Percentiles rank a stretch among this genome's conserved stretches.
Evolutionary conservation across 768 basidiomycete species (phyloP).

Genomic region (Leucocoprinus leucothites): DNA sequence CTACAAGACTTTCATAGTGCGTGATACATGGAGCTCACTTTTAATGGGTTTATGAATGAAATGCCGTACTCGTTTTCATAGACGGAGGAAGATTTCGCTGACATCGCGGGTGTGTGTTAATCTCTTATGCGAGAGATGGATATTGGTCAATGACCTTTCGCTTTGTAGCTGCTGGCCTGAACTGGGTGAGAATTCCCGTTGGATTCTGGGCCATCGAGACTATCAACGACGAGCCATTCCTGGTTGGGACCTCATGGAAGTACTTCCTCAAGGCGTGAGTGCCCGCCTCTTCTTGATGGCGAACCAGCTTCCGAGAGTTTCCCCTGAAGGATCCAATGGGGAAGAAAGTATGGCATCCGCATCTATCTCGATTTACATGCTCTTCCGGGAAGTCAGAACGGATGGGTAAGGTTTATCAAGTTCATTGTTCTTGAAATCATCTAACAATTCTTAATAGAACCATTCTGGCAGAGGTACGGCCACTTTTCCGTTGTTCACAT

Average conservation of each 20-base stretch:
- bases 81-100: conserved; percentile 35
- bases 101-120: conserved; percentile 28
- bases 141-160: conserved; percentile 43
- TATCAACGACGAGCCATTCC: conserved; percentile 73
- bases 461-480: conserved; percentile 35
- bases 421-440: conserved; percentile 6
- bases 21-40: neutral
- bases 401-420: conserved; percentile 48
- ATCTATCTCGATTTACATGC: conserved; percentile 82
- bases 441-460: conserved; percentile 25
- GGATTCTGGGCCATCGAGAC: conserved; percentile 89
- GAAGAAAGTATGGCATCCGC: conserved; percentile 88
- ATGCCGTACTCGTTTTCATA: conserved; percentile 11
- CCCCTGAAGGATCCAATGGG: conserved; percentile 68
- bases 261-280: conserved; percentile 47
- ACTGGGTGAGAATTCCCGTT: conserved; percentile 83
- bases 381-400: conserved; percentile 78
- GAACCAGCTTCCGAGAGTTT: conserved; percentile 14
- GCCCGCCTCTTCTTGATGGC: conserved; percentile 8
- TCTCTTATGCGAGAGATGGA: neutral
- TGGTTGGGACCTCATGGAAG: conserved; percentile 74
- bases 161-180: conserved; percentile 66
- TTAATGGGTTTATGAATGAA: neutral
- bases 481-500: conserved; percentile 12
- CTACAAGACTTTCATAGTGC: conserved; percentile 53